Evolutionary conservation across 2,329 filamentous ascomycete genomes (phyloP), one percentile per base, ranked within the genome.

Genomic region (Aureobasidium sp.): DNA sequence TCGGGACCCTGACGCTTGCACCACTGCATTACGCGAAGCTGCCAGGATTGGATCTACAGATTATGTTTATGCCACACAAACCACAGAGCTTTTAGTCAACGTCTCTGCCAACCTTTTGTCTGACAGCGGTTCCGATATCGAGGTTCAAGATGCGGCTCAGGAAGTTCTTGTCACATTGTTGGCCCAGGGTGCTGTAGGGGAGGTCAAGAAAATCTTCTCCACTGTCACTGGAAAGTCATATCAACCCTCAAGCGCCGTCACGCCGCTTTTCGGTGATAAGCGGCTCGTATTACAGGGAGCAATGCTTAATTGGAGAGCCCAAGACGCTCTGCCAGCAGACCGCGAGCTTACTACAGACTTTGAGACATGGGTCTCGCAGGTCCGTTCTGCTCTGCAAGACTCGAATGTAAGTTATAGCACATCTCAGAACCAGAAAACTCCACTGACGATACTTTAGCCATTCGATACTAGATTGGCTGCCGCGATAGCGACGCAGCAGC

Each of bases 401-500:
- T 37, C 63, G 8, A 21, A 62, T n/a, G 63, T 63, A 57, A 36
- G 63, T 50, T 3, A 10, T 4, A 32, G 10, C 25, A 10, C 9
- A 27, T 15, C 6, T 39, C 6, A 4, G 25, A 21, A 9, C n/a
- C n/a, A 41, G 21, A n/a, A 29, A 13, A 9, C 9, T 10, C 25
- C 7, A 15, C 63, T 63, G 29, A 64, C 30, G 25, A 1, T 16
- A 9, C 5, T 21, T 3, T 6, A 69, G 68, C 52, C 61, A 67
- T 42, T 61, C n/a, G 65, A 70, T 50, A 67, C 67, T 7, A 65
- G 69, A 9, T 66, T 70, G 45, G 71, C 72, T 3, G 69, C 67
- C 9, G 70, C 65, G 2, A 45, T 64, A 9, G 67, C 69, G 1
- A 37, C 71, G 11, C 45, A 47, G 5, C 64, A 66, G 15, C 49